Evolutionary conservation across 495 filamentous ascomycete species (phyloP), one percentile per base, ranked within the genome.

Genomic region (Penicillium coprophilum): DNA sequence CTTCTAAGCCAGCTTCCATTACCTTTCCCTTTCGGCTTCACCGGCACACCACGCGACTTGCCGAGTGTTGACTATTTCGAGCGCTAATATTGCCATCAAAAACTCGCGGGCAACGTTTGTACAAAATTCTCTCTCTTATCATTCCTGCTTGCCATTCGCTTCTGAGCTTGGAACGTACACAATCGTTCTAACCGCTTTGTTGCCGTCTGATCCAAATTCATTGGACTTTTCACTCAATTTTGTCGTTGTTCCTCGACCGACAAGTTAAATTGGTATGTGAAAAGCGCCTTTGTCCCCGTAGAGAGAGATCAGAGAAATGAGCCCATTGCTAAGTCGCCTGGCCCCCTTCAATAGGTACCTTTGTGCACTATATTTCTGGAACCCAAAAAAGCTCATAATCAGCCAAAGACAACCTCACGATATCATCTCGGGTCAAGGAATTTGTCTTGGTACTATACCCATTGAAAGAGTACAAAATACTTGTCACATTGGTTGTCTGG

Each of bases 1-100:
- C 60, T 60, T 62, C 46, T 74, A 69, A 64, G 63, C 56, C 44
- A 36, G 27, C 32, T 54, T 53, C 43, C 45, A 47, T 61, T 60
- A 27, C 48, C 55, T 39, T 53, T 60, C 61, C 49, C 32, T 59
- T 61, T 63, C 55, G 27, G 38, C 56, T 56, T 48, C 49, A 51
- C 46, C 49, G 24, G 43, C 45, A 43, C 44, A 46, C 57, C 47
- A 63, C 46, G 61, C 62, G 39, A 66, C 49, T 48, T 30, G 30
- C 39, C 49, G 23, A 36, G 46, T 50, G 51, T 55, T 48, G 36
- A 54, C 47, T 51, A 39, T 38, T 56, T 36, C 32, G 53, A 51
- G 49, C 39, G 31, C 46, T 46, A 46, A 51, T 21, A 46, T n/a
- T 45, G 6, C 15, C 28, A 19, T 54, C 15, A 21, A 21, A 21